phyloP scores from a whole-genome alignment of 2,329 filamentous ascomycete genomes.

The Emmonsia crescens region DNA sequence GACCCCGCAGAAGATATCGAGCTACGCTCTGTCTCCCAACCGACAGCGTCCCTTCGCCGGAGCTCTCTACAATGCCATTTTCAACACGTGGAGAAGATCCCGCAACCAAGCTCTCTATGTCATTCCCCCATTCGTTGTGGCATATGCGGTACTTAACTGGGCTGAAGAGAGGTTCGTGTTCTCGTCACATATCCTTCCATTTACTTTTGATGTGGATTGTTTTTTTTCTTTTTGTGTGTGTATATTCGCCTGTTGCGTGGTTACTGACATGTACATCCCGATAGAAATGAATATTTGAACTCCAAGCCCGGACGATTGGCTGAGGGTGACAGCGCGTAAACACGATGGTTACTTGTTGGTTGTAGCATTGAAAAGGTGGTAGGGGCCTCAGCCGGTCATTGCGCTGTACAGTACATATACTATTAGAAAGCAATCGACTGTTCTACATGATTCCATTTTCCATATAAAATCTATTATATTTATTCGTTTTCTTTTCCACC shows the following conservation, averaged over 20 bases:
- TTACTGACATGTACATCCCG: conserved; percentile 1
- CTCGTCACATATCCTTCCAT: background rate
- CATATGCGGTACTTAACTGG: conserved; percentile 82
- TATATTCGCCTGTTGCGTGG: background rate
- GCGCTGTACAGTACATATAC: conserved; percentile 25
- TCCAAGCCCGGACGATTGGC: conserved; percentile 38
- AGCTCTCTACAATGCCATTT: conserved; percentile 67
- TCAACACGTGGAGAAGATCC: conserved; percentile 89
- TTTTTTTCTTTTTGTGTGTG: background rate
- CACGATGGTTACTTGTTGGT: conserved; percentile 8
- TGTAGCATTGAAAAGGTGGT: background rate
- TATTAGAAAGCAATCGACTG: conserved; percentile 31
- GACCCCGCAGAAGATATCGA: conserved; percentile 45
- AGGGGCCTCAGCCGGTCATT: conserved; percentile 15
- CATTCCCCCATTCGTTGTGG: conserved; percentile 63
- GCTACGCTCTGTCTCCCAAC: conserved; percentile 74
- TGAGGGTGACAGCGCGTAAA: conserved; percentile 23
- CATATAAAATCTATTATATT: background rate
- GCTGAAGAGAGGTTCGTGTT: conserved; percentile 69
- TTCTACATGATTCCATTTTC: background rate
- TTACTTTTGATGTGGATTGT: conserved; percentile 6
- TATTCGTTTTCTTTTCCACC: background rate
- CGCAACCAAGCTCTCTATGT: conserved; percentile 82
- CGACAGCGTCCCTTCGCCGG: conserved; percentile 80
- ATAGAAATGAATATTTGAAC: conserved; percentile 41